Conservation (phyloP, 2,329 filamentous ascomycete species). For the Whalleya microplaca region DNA sequence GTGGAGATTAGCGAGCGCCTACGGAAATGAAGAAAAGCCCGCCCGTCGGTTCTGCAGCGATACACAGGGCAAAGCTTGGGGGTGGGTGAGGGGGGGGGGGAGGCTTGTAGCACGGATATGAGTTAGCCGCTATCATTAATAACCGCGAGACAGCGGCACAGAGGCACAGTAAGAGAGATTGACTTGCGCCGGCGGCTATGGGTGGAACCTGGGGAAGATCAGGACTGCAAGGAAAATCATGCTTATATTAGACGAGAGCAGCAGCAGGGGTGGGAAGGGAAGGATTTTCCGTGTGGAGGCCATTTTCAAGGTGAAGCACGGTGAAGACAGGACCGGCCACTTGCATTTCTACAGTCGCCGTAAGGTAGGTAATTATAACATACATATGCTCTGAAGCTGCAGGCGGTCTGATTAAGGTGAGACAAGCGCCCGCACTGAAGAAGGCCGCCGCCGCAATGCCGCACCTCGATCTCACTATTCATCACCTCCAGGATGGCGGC, state of each 20-base stretch:
- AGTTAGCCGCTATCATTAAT: constrained; percentile 13
- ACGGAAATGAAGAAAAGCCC: constrained; percentile 17
- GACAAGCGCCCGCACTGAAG: constrained; percentile 11
- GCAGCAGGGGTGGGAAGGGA: too few relatives aligned
- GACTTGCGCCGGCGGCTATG: constrained; percentile 8
- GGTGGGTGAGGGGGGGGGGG: too few relatives aligned
- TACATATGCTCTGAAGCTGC: too few relatives aligned
- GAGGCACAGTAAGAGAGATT: not conserved
- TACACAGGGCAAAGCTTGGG: too few relatives aligned
- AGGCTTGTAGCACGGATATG: constrained; percentile 1
- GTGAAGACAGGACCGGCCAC: not conserved
- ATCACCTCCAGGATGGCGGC: too few relatives aligned
- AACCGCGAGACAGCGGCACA: constrained; percentile 11
- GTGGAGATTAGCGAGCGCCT: constrained; percentile 21
- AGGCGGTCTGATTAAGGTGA: too few relatives aligned
- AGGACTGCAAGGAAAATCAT: not conserved
- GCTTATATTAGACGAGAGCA: not conserved
- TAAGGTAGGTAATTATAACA: not conserved
- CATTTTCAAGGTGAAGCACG: not conserved
- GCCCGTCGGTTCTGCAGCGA: too few relatives aligned
- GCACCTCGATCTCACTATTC: too few relatives aligned
- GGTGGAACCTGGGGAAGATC: constrained; percentile 12
- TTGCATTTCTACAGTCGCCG: constrained; percentile 4
- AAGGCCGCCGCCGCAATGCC: too few relatives aligned
- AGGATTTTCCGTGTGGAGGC: too few relatives aligned